Percentiles rank a stretch among this genome's conserved stretches.
These are phyloP conservation scores for Carex myosuroides DNA, from an alignment of 176 grass and related monocot species.

Conservation along the genomic window DNA sequence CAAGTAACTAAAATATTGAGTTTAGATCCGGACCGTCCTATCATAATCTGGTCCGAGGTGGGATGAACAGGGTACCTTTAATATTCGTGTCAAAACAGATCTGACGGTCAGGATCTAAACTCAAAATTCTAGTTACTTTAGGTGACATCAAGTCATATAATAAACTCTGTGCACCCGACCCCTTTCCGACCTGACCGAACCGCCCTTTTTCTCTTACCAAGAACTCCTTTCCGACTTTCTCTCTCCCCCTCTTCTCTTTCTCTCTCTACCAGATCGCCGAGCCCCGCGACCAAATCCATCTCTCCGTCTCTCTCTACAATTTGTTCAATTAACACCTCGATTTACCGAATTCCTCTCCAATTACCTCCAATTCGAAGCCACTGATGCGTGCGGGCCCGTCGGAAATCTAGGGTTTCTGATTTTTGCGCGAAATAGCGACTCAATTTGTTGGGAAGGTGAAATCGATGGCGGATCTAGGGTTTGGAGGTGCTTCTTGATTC, in stretches of 20 bases:
- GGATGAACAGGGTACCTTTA: no score
- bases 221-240: slow-evolving; percentile 20
- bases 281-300: slow-evolving; percentile 26
- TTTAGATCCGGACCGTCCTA: no score
- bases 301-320: slow-evolving; percentile 27
- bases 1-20: no score
- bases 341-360: slow-evolving; percentile 11
- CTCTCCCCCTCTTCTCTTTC: slow-evolving; percentile 11
- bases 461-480: slow-evolving; percentile 46
- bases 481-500: slow-evolving; percentile 43
- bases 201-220: slow-evolving; percentile 29
- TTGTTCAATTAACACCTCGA: slow-evolving; percentile 25
- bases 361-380: slow-evolving; percentile 30
- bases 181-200: slow-evolving; percentile 20
- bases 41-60: no score
- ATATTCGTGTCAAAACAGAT: no score
- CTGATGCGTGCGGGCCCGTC: neutral
- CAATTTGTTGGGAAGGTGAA: slow-evolving; percentile 1
- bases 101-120: no score
- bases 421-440: neutral
- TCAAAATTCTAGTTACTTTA: no score
- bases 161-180: slow-evolving; percentile 1
- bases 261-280: slow-evolving; percentile 32
- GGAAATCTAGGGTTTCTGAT: slow-evolving; percentile 38
- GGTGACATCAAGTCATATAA: neutral